phyloP scores from a whole-genome alignment of 2,329 filamentous ascomycete species.

The Myotisia sp. region DNA sequence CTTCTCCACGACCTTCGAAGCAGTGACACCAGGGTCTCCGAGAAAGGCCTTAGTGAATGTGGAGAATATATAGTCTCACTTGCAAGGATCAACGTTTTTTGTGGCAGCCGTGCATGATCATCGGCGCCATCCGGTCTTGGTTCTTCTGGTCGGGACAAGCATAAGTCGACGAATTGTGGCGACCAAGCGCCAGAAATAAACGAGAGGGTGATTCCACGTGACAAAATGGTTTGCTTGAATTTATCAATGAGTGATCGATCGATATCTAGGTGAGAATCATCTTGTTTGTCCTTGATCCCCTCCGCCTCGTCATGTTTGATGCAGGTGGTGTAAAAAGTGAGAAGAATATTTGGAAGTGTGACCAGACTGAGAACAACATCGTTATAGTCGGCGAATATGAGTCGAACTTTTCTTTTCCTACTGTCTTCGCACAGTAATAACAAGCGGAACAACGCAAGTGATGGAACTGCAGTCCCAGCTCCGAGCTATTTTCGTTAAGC shows the following conservation, averaged over 20 bases:
- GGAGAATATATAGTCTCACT: conserved; percentile 54
- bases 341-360: conserved; percentile 46
- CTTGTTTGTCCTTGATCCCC: conserved; percentile 10
- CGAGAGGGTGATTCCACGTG: conserved; percentile 34
- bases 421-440: not conserved
- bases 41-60: conserved; percentile 39
- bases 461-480: conserved; percentile 49
- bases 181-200: conserved; percentile 49
- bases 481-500: conserved; percentile 44
- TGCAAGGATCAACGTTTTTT: conserved; percentile 40
- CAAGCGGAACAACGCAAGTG: conserved; percentile 40
- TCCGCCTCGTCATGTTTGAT: not conserved
- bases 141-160: conserved; percentile 17
- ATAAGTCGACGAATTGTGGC: conserved; percentile 32
- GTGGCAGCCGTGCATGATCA: conserved; percentile 3
- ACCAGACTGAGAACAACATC: conserved; percentile 44
- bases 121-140: conserved; percentile 11
- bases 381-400: conserved; percentile 51
- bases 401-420: conserved; percentile 25
- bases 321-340: conserved; percentile 34
- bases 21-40: conserved; percentile 38
- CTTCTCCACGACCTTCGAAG: conserved; percentile 25
- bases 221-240: conserved; percentile 33
- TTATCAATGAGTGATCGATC: conserved; percentile 32
- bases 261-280: conserved; percentile 31